Conservation (phyloP, 179 eudicot genomes). For the Sideroxylon spinosum region DNA sequence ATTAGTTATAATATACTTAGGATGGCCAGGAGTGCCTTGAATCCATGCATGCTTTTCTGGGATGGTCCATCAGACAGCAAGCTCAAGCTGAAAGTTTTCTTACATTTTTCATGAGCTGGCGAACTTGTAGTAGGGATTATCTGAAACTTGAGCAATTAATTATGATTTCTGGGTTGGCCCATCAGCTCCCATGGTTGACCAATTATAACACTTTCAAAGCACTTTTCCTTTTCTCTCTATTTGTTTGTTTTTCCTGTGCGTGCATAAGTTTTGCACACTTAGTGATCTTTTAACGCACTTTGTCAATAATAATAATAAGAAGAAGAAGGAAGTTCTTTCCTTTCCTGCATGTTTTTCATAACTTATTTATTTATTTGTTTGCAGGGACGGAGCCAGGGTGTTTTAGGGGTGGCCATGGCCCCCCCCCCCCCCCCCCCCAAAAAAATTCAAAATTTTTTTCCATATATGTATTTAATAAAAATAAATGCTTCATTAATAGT, state of each 20-base stretch:
- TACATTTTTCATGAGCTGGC: neutral
- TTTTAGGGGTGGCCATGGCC: too few species aligned
- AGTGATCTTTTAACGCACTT: conserved; percentile 7
- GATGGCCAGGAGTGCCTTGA: neutral
- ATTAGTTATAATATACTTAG: neutral
- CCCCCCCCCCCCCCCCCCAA: too few species aligned
- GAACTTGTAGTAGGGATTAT: neutral
- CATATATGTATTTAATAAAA: too few species aligned
- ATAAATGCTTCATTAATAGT: too few species aligned
- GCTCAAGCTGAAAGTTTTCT: neutral
- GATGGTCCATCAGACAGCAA: neutral
- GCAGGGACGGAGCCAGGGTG: too few species aligned
- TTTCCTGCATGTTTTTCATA: neutral
- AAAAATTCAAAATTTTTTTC: too few species aligned
- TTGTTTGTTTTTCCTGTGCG: neutral
- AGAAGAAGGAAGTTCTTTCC: too few species aligned
- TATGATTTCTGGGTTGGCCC: neutral
- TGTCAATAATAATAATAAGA: neutral
- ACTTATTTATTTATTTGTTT: neutral
- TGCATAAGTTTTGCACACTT: conserved; percentile 5
- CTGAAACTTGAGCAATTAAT: neutral
- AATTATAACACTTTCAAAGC: conserved; percentile 4
- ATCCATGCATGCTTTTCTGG: neutral
- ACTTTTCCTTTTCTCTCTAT: neutral
- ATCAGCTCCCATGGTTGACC: neutral